A percentile compares a stretch with the other conserved stretches of the same genome.
Evolutionary conservation across 2,329 filamentous ascomycete genomes (phyloP).

Genomic region (Lasiodiplodia citricola): DNA sequence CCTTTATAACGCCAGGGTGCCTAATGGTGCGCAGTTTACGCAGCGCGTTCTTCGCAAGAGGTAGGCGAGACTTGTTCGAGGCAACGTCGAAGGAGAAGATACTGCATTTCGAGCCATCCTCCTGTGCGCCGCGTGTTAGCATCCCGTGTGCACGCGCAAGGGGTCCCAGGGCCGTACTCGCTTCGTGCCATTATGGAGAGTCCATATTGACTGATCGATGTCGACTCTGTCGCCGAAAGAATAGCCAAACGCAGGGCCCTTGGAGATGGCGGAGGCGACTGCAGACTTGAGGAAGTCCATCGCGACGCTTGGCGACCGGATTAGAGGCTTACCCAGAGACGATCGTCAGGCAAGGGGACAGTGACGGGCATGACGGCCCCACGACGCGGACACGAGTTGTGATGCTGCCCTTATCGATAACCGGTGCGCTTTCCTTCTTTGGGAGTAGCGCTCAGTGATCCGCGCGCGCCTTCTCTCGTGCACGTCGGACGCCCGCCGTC

Average conservation of each 20-base stretch:
- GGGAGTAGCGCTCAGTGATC: slow-evolving; percentile 6
- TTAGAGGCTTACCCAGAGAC: background rate
- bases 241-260: slow-evolving; percentile 91
- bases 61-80: slow-evolving; percentile 78
- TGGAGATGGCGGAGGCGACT: slow-evolving; percentile 93
- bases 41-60: slow-evolving; percentile 89
- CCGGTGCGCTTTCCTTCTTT: background rate
- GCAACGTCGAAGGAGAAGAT: slow-evolving; percentile 94
- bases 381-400: slow-evolving; percentile 21
- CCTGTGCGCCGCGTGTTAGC: slow-evolving; percentile 57
- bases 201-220: slow-evolving; percentile 92
- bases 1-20: slow-evolving; percentile 92
- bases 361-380: slow-evolving; percentile 5
- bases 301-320: background rate
- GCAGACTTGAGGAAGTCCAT: slow-evolving; percentile 99
- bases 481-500: slow-evolving; percentile 6
- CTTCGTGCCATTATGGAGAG: slow-evolving; percentile 91
- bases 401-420: slow-evolving; percentile 16
- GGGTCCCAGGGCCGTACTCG: slow-evolving; percentile 62
- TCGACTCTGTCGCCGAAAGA: slow-evolving; percentile 92
- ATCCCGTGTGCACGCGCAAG: background rate
- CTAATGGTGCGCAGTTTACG: slow-evolving; percentile 91
- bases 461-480: slow-evolving; percentile 15
- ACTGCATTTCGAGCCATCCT: slow-evolving; percentile 92
- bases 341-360: slow-evolving; percentile 10